Evolutionary conservation across 2,329 filamentous ascomycete species (phyloP).

Genomic region (Paecilomyces niveus): DNA sequence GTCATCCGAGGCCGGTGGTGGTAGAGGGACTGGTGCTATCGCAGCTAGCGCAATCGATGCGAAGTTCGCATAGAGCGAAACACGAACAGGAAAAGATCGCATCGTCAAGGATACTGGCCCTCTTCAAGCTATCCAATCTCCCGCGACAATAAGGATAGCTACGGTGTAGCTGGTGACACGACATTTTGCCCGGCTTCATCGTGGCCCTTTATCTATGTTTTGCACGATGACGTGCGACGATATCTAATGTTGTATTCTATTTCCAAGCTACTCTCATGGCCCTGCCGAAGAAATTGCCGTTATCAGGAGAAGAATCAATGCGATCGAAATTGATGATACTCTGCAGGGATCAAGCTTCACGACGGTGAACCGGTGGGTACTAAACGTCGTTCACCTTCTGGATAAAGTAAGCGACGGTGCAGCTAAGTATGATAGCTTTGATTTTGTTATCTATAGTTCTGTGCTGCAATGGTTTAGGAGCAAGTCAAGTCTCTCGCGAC

Average conservation of each 20-base stretch:
- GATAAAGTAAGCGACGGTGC: not conserved
- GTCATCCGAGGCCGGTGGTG: not conserved
- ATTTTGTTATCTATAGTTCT: not conserved
- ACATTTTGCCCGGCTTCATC: not conserved
- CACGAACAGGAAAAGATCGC: not conserved
- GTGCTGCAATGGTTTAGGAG: not conserved
- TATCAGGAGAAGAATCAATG: not conserved
- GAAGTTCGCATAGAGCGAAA: not conserved
- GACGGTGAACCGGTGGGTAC: not conserved
- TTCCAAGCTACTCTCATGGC: not conserved
- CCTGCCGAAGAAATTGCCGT: not conserved
- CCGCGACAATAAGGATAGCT: not conserved
- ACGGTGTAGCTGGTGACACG: not conserved
- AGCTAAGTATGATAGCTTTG: not conserved
- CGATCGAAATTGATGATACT: not conserved
- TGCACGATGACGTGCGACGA: not conserved
- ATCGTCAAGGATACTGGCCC: not conserved
- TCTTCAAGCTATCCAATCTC: not conserved
- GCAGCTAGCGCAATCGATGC: not conserved
- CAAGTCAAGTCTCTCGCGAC: not conserved
- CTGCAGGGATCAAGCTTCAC: not conserved
- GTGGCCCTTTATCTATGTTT: not conserved
- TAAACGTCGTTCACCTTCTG: not conserved
- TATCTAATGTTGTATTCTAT: not conserved
- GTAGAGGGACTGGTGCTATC: not conserved